phyloP scores from a whole-genome alignment of 805 yeast genomes.

The Osmozyma mogii region DNA sequence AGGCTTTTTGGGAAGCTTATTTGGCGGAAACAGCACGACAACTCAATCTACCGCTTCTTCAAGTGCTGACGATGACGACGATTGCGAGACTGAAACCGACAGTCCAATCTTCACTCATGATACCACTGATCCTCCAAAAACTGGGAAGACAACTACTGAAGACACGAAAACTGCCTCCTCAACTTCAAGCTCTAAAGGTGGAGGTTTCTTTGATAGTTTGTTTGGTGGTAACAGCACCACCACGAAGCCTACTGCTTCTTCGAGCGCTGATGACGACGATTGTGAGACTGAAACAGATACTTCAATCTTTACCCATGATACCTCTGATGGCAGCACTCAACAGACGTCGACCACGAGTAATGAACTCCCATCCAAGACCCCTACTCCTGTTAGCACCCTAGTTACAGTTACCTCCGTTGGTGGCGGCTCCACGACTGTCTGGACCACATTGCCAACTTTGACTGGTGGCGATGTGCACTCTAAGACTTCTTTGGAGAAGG shows the following conservation, averaged over 20 bases:
- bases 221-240: slow-evolving; percentile 1
- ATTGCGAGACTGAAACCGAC: neutral
- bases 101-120: slow-evolving; percentile 1
- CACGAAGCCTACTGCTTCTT: neutral
- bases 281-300: slow-evolving; percentile 2
- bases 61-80: neutral
- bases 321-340: neutral
- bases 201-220: slow-evolving; percentile 1
- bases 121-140: neutral
- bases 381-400: slow-evolving; percentile 1
- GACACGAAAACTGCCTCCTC: neutral
- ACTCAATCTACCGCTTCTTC: slow-evolving; percentile 5
- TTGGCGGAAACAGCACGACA: slow-evolving; percentile 4
- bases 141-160: neutral
- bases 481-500: slow-evolving; percentile 3
- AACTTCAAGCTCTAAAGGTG: slow-evolving; percentile 1
- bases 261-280: slow-evolving; percentile 3
- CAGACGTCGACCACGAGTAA: neutral
- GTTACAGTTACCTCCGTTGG: slow-evolving; percentile 1
- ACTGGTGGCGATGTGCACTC: neutral
- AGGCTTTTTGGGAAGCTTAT: slow-evolving; percentile 6
- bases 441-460: slow-evolving; percentile 1
- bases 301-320: neutral
- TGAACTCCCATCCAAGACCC: slow-evolving; percentile 1
- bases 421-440: slow-evolving; percentile 1